Percentiles rank a stretch among this genome's conserved stretches.
These are phyloP conservation scores for Pythium insidiosum DNA, from an alignment of 352 stramenopile species.

Conservation along the genomic window DNA sequence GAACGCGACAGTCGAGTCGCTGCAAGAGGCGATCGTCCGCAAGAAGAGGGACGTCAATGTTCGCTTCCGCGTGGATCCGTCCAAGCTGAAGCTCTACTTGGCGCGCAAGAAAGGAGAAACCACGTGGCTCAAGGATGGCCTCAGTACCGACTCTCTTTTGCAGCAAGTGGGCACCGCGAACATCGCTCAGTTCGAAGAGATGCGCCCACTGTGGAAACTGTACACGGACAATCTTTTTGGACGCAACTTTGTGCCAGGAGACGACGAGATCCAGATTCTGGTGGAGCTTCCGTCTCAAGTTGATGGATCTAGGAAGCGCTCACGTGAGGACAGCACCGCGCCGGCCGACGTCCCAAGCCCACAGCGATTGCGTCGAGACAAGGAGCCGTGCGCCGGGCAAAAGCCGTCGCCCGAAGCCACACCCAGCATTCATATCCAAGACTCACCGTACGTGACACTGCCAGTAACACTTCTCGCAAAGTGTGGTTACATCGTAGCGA, in stretches of 20 bases:
- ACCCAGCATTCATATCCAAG: too few species aligned
- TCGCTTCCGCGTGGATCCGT: neutral
- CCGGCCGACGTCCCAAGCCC: too few species aligned
- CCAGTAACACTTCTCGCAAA: too few species aligned
- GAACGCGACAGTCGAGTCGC: neutral
- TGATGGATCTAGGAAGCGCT: too few species aligned
- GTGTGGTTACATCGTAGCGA: too few species aligned
- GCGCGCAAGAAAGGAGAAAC: neutral
- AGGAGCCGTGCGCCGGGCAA: too few species aligned
- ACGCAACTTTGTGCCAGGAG: neutral
- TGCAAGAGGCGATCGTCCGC: neutral
- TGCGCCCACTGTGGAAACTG: neutral
- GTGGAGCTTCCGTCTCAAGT: conserved; percentile 1
- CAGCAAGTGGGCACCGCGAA: too few species aligned
- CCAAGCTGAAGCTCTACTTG: neutral
- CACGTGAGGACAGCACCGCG: too few species aligned
- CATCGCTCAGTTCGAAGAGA: neutral
- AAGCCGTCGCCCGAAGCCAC: too few species aligned
- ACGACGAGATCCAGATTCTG: neutral
- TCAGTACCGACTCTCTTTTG: neutral
- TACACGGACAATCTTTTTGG: neutral
- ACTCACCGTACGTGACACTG: too few species aligned
- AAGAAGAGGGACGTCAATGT: conserved; percentile 4
- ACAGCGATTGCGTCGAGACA: too few species aligned
- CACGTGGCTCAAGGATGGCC: neutral